Percentiles rank a stretch among this genome's conserved stretches.
phyloP scores from a whole-genome alignment of 371 early-diverging fungal genomes.

The Apophysomyces variabilis region DNA sequence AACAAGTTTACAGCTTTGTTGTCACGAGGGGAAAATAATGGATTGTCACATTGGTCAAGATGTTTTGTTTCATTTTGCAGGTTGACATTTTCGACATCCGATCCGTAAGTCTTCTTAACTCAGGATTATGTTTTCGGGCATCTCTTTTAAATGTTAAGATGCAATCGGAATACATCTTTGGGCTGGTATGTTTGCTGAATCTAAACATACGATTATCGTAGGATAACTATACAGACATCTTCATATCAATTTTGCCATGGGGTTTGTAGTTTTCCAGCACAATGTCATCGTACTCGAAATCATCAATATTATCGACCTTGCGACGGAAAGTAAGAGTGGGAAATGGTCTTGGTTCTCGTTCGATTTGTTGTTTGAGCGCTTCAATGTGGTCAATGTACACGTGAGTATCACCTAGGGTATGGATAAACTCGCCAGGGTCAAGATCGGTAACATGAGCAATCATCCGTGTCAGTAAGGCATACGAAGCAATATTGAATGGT shows the following conservation, averaged over 20 bases:
- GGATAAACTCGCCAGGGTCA: conserved; percentile 92
- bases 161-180: too few species aligned
- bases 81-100: too few species aligned
- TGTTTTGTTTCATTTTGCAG: too few species aligned
- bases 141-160: too few species aligned
- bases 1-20: background rate
- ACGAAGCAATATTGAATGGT: conserved; percentile 99
- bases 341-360: conserved; percentile 86
- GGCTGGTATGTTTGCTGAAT: background rate
- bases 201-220: background rate
- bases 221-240: conserved; percentile 85
- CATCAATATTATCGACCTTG: conserved; percentile 77
- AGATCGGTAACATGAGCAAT: conserved; percentile 92
- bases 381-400: conserved; percentile 96
- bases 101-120: too few species aligned
- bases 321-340: conserved; percentile 81
- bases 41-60: background rate
- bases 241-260: conserved; percentile 93
- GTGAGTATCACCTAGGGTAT: conserved; percentile 98
- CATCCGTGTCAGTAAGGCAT: conserved; percentile 94
- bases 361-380: conserved; percentile 83
- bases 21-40: background rate
- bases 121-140: too few species aligned
- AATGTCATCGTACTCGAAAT: conserved; percentile 87
- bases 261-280: conserved; percentile 89